These are phyloP conservation scores for Saturnispora galanensis DNA, from an alignment of 805 yeast species.

Conservation along the genomic window DNA sequence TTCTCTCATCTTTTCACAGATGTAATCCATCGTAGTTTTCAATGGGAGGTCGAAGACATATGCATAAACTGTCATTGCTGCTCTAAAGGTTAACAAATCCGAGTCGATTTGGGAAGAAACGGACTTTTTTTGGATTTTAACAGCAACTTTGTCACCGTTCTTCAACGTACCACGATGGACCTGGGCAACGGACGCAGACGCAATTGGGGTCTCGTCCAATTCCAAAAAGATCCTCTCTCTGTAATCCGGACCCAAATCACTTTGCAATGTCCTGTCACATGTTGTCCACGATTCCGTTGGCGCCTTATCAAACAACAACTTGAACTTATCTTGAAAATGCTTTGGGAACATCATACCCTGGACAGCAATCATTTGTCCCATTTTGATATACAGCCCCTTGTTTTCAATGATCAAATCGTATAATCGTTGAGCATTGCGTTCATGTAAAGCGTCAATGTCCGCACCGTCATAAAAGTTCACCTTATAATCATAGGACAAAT, in stretches of 20 bases:
- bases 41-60: constrained; percentile 57
- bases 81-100: constrained; percentile 50
- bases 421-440: constrained; percentile 43
- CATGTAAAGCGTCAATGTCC: constrained; percentile 49
- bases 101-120: constrained; percentile 49
- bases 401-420: constrained; percentile 35
- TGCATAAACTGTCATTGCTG: constrained; percentile 44
- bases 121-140: constrained; percentile 57
- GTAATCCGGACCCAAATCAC: constrained; percentile 36
- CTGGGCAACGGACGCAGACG: constrained; percentile 70
- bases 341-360: constrained; percentile 61
- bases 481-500: constrained; percentile 55
- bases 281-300: constrained; percentile 46
- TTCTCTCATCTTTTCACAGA: constrained; percentile 44
- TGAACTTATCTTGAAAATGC: constrained; percentile 49
- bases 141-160: constrained; percentile 46
- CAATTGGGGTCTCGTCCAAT: constrained; percentile 51
- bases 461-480: constrained; percentile 35
- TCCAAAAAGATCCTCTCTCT: constrained; percentile 28
- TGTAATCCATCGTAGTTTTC: constrained; percentile 43
- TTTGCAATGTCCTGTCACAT: constrained; percentile 31
- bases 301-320: constrained; percentile 56
- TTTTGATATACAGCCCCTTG: constrained; percentile 59
- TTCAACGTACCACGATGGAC: constrained; percentile 46
- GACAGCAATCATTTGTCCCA: constrained; percentile 74